Base-by-base conservation (phyloP, 306 rosid genomes). In the Hippophae rhamnoides region DNA sequence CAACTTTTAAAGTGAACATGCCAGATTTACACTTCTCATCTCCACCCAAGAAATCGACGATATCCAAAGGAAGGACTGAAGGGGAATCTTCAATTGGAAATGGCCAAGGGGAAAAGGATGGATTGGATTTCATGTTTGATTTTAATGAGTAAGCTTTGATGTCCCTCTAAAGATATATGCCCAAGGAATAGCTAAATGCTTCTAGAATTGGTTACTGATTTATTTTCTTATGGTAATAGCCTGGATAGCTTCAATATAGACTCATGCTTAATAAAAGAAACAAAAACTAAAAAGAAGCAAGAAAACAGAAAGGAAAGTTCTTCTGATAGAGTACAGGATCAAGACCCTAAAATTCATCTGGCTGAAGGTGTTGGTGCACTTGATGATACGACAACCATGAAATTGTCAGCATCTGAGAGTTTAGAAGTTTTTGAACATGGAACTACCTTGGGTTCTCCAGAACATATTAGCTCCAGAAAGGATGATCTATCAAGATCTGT, bases 1-100 rank as follows among this genome's bases (percentile, higher is more conserved):
- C 92, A 49, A 78, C 87, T 54, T 92, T 92, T 78, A 92, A 85
- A 52, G 62, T 92, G 83, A 96, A 85, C 84, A 78, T 85, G 87
- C 66, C 92, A 67, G 95, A 92, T 75, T 86, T 83, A 73, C 89
- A 85, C 75, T 83, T 92, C 74, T 56, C 92, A 70, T 57, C 72
- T 72, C 69, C 76, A 3, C 85, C 88, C 10, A 81, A 67, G 64
- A 85, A 81, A 61, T n/a, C 64, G 18, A 52, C 68, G 49, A 84
- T 78, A 72, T 66, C 84, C 41, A 79, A 64, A 63, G 80, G 74
- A 58, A 78, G 64, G 58, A 55, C 79, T 18, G 74, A 60, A 61
- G 88, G 71, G 61, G 87, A 80, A 74, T 59, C 75, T 64, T 69
- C 93, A 60, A 49, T 66, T 52, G 78, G 81, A 72, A 85, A 75